A percentile compares a stretch with the other conserved stretches of the same genome.
phyloP scores from a whole-genome alignment of 352 stramenopile species.

The Phytophthora sp. region DNA sequence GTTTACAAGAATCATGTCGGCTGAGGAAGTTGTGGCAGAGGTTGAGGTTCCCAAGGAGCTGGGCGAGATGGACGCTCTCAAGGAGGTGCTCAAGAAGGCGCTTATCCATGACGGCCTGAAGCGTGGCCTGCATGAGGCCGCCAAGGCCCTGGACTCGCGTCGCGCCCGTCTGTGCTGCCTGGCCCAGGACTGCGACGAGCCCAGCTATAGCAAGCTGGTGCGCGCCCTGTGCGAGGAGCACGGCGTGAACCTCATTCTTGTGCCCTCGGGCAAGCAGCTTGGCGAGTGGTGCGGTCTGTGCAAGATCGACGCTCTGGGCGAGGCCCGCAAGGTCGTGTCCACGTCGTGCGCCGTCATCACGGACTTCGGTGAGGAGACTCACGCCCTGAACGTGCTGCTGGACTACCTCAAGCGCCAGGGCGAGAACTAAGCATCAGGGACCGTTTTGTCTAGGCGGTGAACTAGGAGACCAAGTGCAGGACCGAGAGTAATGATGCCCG shows the following conservation, averaged over 20 bases:
- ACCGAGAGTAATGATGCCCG: constrained; percentile 22
- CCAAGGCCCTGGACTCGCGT: constrained; percentile 98
- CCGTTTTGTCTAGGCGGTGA: constrained; percentile 5
- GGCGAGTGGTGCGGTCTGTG: constrained; percentile 99
- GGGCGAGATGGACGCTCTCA: constrained; percentile 97
- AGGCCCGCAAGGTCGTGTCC: constrained; percentile 98
- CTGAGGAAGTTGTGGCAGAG: constrained; percentile 93
- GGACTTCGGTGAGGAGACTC: constrained; percentile 99
- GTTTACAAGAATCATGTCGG: constrained; percentile 82
- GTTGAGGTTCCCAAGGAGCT: constrained; percentile 93
- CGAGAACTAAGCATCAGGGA: constrained; percentile 75
- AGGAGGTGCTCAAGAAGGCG: constrained; percentile 99
- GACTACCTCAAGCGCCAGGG: constrained; percentile 98
- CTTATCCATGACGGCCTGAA: constrained; percentile 99
- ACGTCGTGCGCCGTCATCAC: constrained; percentile 99
- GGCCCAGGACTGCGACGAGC: constrained; percentile 99
- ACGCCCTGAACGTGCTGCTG: constrained; percentile 97
- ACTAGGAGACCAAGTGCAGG: constrained; percentile 39
- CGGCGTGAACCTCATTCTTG: constrained; percentile 94
- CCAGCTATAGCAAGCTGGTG: constrained; percentile 99
- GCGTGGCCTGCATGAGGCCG: constrained; percentile 98
- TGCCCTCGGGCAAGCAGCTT: constrained; percentile 96
- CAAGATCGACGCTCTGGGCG: constrained; percentile 98
- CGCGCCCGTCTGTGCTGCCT: constrained; percentile 98
- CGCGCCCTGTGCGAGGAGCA: constrained; percentile 95